phyloP scores from a whole-genome alignment of 163 green algal genomes.

The Coccomyxa subellipsoidea region DNA sequence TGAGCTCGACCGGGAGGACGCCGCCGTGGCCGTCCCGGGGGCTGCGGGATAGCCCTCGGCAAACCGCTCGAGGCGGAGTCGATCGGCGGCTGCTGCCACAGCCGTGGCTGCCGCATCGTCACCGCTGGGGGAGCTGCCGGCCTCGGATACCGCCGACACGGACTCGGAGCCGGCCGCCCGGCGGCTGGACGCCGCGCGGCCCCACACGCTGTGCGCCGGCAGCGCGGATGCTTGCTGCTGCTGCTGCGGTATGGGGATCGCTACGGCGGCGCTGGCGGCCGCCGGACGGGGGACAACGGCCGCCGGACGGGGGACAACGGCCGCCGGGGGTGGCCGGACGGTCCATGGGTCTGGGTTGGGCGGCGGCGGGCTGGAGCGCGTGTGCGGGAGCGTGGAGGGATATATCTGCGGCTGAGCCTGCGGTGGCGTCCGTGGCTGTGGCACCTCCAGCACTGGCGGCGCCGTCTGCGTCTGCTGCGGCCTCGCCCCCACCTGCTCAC shows the following conservation, averaged over 20 bases:
- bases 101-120: background rate
- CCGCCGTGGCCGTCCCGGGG: background rate
- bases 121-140: too few relatives aligned
- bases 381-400: background rate
- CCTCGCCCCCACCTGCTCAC: background rate
- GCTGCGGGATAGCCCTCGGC: background rate
- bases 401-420: background rate
- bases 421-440: background rate
- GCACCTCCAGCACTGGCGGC: background rate
- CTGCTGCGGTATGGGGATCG: background rate
- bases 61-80: background rate
- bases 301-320: background rate
- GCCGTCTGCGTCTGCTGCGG: background rate
- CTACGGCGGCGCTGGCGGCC: background rate
- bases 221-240: background rate
- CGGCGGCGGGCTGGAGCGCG: background rate
- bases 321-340: too few relatives aligned
- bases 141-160: background rate
- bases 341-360: background rate
- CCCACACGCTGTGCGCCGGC: conserved; percentile 2
- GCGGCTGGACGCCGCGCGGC: background rate
- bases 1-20: background rate
- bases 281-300: background rate
- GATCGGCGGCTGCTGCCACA: background rate
- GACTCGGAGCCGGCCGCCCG: background rate